Conservation (phyloP, 2,329 filamentous ascomycete species). For the Juglanconis oblonga region DNA sequence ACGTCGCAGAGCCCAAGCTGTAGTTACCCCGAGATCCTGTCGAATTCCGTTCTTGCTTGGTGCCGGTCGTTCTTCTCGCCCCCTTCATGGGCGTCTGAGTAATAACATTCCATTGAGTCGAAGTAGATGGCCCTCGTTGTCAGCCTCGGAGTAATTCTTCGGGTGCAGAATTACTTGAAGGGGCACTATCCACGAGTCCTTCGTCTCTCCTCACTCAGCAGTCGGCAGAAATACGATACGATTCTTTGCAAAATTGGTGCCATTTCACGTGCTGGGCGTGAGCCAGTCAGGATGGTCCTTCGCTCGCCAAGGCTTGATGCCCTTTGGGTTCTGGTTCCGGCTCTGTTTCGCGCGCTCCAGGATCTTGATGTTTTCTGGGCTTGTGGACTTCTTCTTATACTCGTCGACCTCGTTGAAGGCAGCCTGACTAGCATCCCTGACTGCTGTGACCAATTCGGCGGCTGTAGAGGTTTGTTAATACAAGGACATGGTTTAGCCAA, state of each 20-base stretch:
- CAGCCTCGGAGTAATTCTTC: too few relatives aligned
- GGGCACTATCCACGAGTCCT: too few relatives aligned
- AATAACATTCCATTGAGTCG: too few relatives aligned
- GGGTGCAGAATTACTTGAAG: too few relatives aligned
- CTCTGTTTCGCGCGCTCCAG: slow-evolving; percentile 53
- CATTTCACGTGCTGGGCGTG: slow-evolving; percentile 16
- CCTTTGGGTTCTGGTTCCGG: slow-evolving; percentile 50
- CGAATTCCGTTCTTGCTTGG: too few relatives aligned
- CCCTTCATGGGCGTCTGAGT: too few relatives aligned
- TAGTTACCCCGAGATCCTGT: too few relatives aligned
- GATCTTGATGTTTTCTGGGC: slow-evolving; percentile 45
- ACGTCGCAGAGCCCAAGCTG: too few relatives aligned
- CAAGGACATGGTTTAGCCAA: neutral
- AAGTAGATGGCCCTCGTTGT: too few relatives aligned
- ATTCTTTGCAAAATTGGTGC: neutral
- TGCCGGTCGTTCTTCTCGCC: too few relatives aligned
- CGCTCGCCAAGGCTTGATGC: slow-evolving; percentile 58
- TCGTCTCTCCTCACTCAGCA: too few relatives aligned
- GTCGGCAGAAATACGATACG: too few relatives aligned
- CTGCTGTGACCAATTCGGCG: slow-evolving; percentile 44
- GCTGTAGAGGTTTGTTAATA: slow-evolving; percentile 37
- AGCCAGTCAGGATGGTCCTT: slow-evolving; percentile 61
- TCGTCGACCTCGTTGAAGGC: slow-evolving; percentile 51
- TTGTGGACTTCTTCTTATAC: slow-evolving; percentile 45
- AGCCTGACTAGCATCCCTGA: slow-evolving; percentile 44